Base-by-base conservation (phyloP, 768 basidiomycete species). In the Chalciporus piperatus region DNA sequence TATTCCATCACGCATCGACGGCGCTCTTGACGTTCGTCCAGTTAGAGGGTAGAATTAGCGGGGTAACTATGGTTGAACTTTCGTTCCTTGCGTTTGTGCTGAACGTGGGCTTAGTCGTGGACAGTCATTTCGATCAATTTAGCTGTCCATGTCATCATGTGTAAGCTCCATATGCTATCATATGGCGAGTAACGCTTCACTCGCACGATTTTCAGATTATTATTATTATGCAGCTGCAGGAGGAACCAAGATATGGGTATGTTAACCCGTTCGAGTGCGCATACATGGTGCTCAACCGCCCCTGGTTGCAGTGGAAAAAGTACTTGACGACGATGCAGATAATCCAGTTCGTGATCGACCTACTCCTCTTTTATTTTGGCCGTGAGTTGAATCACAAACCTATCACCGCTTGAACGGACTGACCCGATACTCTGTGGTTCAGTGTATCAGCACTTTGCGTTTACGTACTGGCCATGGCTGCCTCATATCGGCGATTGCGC, bases 211-310 rank as follows among this genome's bases (percentile, higher is more conserved):
- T 46, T 9, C 64, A 94, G 92, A 98, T 76, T 98, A 97, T 74
- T 98, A 98, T 73, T 98, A 98, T 74, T 97, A 86, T 68, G 91
- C 91, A n/a, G 90, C 92, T 33, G 92, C 95, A 48, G 93, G 93
- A 13, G 64, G 65, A 6, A 35, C 52, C 19, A 67, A 54, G 45
- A 20, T 52, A 7, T 65, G 65, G 65, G 65, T 65, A 32, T 38
- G 53, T 55, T 20, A 3, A 38, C 12, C 27, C 11, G 17, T 43
- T 30, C 38, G 14, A 22, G 32, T 25, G 37, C 25, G 44, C 45
- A 54, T 49, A 51, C 20, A 40, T 42, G 6, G 19, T 40, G 4
- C n/a, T 19, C 39, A 22, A 39, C 47, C n/a, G 3, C 19, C 27
- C 17, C 25, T 39, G 16, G 14, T 14, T 5, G n/a, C 25, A 65